Base-by-base conservation (phyloP, 23 red algal genomes). In the Gracilaria vermiculophylla region DNA sequence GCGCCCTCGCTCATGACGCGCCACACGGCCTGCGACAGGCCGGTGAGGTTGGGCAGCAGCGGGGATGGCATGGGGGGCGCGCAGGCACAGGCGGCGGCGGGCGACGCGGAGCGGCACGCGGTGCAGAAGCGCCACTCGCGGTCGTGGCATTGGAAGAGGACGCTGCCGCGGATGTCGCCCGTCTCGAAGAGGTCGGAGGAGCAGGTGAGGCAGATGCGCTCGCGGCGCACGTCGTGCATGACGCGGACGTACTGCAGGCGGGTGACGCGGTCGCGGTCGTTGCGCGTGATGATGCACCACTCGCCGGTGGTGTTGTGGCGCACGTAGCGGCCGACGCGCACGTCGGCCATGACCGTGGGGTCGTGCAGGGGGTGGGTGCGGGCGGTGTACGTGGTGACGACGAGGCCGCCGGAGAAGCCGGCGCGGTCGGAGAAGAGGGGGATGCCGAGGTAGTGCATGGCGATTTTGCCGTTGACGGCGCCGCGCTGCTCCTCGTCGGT, bases 201-300 rank as follows among this genome's bases (percentile, higher is more conserved):
- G 27, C 81, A 86, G 25, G 81, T 86, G 64, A 86, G 81, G 14
- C 81, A 70, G 31, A 86, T 86, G 35, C 81, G 62, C 35, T 86
- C 81, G 21, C 81, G 42, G 7, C 14, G 25, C 2, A 36, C 62
- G 20, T 69, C 25, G 40, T 53, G 25, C 35, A 43, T 86, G 43
- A 86, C 62, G 13, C 62, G 81, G 33, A 86, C 61, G 49, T 86
- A 86, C 52, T 86, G 81, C 60, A 86, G 81, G 15, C 81, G 81
- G 14, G 61, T 74, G 27, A 86, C 61, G 15, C 52, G 21, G 65
- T 86, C 81, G 28, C 81, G 32, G 24, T 53, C 49, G 48, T 86
- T 86, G 27, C 81, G 60, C 1, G 81, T 86, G 2, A 86, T 67
- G 41, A 86, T 86, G 81, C 81, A 86, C 81, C 81, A 86, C 41